phyloP scores from a whole-genome alignment of 768 basidiomycete genomes.

The Amyloporia xantha region DNA sequence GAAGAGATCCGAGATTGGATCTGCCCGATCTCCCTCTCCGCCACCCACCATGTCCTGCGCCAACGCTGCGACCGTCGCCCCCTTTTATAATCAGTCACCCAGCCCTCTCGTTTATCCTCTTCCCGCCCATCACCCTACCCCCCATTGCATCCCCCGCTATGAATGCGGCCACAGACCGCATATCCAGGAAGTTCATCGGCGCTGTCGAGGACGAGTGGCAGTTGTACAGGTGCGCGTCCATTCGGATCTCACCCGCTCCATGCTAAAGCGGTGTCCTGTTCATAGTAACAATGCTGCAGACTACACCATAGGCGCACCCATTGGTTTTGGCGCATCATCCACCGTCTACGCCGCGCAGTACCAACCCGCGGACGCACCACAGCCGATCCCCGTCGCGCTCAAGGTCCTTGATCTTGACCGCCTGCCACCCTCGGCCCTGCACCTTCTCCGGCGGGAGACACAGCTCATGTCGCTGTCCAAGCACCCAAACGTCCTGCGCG shows the following conservation, averaged over 20 bases:
- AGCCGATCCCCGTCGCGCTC: conserved; percentile 61
- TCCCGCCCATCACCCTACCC: background rate
- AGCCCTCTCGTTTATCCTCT: background rate
- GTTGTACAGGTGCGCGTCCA: conserved; percentile 54
- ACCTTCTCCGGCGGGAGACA: conserved; percentile 76
- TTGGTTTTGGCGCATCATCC: conserved; percentile 90
- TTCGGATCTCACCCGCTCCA: background rate
- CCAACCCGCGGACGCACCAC: conserved; percentile 32
- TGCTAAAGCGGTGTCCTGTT: background rate
- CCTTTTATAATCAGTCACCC: background rate
- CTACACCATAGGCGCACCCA: conserved; percentile 70
- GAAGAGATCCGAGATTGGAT: background rate
- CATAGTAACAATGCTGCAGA: conserved; percentile 63
- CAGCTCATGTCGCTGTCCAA: conserved; percentile 90
- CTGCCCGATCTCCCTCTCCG: background rate
- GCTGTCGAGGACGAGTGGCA: conserved; percentile 82
- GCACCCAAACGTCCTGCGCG: conserved; percentile 89
- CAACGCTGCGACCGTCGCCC: background rate
- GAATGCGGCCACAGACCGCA: conserved; percentile 14
- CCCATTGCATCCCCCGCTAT: conserved; percentile 1
- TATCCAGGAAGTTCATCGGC: conserved; percentile 51
- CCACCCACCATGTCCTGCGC: background rate
- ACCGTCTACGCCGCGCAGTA: conserved; percentile 80
- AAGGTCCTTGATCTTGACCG: conserved; percentile 88
- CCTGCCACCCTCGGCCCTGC: conserved; percentile 63